A percentile compares a stretch with the other conserved stretches of the same genome.
Evolutionary conservation across 2,329 filamentous ascomycete genomes (phyloP).

Genomic region (Fusarium ambrosium): DNA sequence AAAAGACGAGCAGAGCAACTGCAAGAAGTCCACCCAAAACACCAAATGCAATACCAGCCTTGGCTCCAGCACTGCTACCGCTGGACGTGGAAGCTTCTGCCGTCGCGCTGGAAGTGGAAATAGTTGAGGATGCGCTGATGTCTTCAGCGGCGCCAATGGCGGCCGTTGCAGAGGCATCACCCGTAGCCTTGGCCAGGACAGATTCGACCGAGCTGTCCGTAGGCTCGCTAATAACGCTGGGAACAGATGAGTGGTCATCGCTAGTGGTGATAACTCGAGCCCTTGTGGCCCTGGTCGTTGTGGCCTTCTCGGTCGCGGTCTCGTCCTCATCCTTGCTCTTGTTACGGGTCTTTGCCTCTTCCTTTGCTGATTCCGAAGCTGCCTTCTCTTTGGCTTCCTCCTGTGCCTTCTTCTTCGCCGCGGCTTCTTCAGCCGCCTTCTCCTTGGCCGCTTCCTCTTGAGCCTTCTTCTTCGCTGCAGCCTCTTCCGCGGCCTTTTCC

Average conservation of each 20-base stretch:
- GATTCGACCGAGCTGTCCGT: constrained; percentile 46
- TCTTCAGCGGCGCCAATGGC: constrained; percentile 28
- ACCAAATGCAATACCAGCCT: constrained; percentile 89
- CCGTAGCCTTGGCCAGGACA: constrained; percentile 50
- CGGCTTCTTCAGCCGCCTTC: constrained; percentile 7
- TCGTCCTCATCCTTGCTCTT: constrained; percentile 13
- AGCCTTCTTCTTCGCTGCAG: constrained; percentile 27
- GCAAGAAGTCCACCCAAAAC: constrained; percentile 78
- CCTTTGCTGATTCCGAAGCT: constrained; percentile 6
- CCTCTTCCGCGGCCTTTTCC: constrained; percentile 14
- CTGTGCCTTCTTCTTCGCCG: constrained; percentile 3
- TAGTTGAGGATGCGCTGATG: constrained; percentile 29
- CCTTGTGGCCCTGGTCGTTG: constrained; percentile 39
- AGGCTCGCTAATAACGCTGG: constrained; percentile 47
- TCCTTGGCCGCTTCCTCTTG: constrained; percentile 17
- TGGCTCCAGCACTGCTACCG: constrained; percentile 59
- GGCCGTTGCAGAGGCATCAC: constrained; percentile 26
- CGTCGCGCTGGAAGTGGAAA: constrained; percentile 40
- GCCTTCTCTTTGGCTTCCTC: constrained; percentile 2
- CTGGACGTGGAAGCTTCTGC: constrained; percentile 33
- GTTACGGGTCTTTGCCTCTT: constrained; percentile 29
- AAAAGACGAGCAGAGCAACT: constrained; percentile 76
- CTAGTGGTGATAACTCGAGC: constrained; percentile 29
- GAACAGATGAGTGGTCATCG: constrained; percentile 40
- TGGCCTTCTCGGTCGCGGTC: constrained; percentile 11